phyloP scores from a whole-genome alignment of 176 grass and related monocot genomes.

The Sorghum bicolor region Sorghum_bicolor_NCBIv3 NC_012874.2:4509501-4510000 shows the following conservation, averaged over 20 bases:
- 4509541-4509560: no score
- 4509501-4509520: no score
- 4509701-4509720: not conserved
- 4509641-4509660: no score
- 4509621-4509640: no score
- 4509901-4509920: not conserved
- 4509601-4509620: no score
- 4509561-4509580: no score
- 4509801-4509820: rapidly evolving
- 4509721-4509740: rapidly evolving
- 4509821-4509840: not conserved
- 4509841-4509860: not conserved
- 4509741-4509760: not conserved
- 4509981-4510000: not conserved
- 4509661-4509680: no score
- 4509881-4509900: not conserved
- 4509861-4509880: not conserved
- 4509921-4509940: not conserved
- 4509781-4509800: not conserved
- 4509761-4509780: slow-evolving; percentile 20
- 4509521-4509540: no score
- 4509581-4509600: rapidly evolving
- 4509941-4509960: not conserved
- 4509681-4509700: not conserved
- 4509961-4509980: not conserved